phyloP scores from a whole-genome alignment of 805 yeast genomes.

The Isabelozyma gotoi region DNA sequence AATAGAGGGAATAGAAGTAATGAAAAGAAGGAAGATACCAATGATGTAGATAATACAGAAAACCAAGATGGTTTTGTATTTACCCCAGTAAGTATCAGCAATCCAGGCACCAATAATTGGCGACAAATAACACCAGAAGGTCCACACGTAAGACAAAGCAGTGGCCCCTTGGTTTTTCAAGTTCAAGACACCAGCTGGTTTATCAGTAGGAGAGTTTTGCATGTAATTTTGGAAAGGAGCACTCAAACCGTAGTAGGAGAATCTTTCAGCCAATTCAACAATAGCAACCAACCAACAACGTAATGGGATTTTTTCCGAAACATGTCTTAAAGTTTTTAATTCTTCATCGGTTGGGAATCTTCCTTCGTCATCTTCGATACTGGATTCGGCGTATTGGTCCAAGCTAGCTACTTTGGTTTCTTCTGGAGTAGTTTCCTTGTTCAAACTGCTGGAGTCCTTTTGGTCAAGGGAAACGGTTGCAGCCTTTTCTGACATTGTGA shows the following conservation, averaged over 20 bases:
- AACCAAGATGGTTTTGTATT: slow-evolving; percentile 63
- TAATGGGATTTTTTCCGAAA: slow-evolving; percentile 50
- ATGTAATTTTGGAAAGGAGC: slow-evolving; percentile 80
- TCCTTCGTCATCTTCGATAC: slow-evolving; percentile 27
- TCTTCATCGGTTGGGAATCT: slow-evolving; percentile 55
- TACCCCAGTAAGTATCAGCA: slow-evolving; percentile 75
- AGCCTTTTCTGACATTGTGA: not conserved
- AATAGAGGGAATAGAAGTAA: slow-evolving; percentile 67
- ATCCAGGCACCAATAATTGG: slow-evolving; percentile 76
- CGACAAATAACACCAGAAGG: slow-evolving; percentile 80
- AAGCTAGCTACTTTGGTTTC: not conserved
- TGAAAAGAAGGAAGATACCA: slow-evolving; percentile 64
- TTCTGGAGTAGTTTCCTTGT: too few species aligned
- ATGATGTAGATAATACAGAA: slow-evolving; percentile 58
- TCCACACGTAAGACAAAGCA: slow-evolving; percentile 71
- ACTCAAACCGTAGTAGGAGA: slow-evolving; percentile 75
- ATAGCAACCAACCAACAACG: slow-evolving; percentile 65
- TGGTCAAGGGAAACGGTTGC: not conserved
- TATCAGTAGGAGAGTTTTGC: slow-evolving; percentile 50
- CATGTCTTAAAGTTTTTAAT: slow-evolving; percentile 49
- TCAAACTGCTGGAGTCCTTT: too few species aligned
- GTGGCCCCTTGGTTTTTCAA: slow-evolving; percentile 65
- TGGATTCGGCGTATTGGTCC: not conserved
- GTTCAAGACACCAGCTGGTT: slow-evolving; percentile 50
- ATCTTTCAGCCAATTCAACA: slow-evolving; percentile 80